Evolutionary conservation across 495 filamentous ascomycete species (phyloP).

Genomic region (Penicillium psychrofluorescens): DNA sequence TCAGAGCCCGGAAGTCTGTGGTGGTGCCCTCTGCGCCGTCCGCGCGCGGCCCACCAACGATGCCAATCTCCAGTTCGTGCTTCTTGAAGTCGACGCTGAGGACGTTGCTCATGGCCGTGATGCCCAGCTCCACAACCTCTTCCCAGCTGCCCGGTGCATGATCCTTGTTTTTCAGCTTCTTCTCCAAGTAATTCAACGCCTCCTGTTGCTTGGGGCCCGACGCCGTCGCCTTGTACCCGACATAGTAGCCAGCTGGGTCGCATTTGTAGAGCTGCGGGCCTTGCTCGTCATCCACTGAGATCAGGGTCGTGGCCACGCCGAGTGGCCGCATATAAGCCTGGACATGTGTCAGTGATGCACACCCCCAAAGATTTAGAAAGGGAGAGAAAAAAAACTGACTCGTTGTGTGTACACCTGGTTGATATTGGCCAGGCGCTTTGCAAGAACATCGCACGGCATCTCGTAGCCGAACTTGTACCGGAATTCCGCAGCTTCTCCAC

Average conservation of each 20-base stretch:
- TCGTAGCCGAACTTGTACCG: conserved; percentile 98
- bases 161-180: conserved; percentile 99
- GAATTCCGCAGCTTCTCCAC: conserved; percentile 95
- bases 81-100: conserved; percentile 99
- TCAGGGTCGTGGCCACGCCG: conserved; percentile 87
- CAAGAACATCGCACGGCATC: conserved; percentile 96
- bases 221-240: conserved; percentile 95
- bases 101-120: conserved; percentile 88
- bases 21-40: conserved; percentile 77
- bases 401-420: conserved; percentile 98
- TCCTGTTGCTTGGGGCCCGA: conserved; percentile 97
- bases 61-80: conserved; percentile 93
- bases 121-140: conserved; percentile 94
- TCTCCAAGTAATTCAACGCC: conserved; percentile 94
- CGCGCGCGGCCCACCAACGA: conserved; percentile 74
- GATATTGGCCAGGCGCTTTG: conserved; percentile 96
- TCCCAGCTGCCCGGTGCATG: conserved; percentile 88
- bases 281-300: conserved; percentile 85
- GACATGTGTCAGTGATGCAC: conserved; percentile 2
- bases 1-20: conserved; percentile 76
- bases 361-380: neutral
- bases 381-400: conserved; percentile 44
- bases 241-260: conserved; percentile 95
- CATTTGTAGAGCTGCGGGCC: conserved; percentile 98
- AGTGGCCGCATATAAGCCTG: conserved; percentile 98